A percentile compares a stretch with the other conserved stretches of the same genome.
Conservation (phyloP, 2,329 filamentous ascomycete genomes). For the Pseudocercospora fuligena region DNA sequence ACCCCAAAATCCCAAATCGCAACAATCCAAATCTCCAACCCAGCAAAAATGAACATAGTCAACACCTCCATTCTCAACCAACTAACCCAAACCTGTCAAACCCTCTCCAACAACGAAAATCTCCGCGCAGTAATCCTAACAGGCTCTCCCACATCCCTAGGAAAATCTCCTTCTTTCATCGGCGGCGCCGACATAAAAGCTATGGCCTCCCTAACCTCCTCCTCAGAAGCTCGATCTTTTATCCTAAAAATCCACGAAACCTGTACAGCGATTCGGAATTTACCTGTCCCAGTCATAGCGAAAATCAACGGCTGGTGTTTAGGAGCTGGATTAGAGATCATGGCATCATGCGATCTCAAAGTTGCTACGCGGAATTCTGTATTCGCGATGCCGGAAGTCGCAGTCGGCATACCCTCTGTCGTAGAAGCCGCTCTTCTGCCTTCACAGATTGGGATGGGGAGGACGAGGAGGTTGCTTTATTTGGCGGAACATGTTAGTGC, state of each 20-base stretch:
- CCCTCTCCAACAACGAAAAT: slow-evolving; percentile 18
- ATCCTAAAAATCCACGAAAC: slow-evolving; percentile 42
- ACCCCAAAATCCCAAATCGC: slow-evolving; percentile 19
- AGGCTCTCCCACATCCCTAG: slow-evolving; percentile 24
- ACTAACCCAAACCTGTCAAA: slow-evolving; percentile 25
- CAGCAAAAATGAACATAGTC: slow-evolving; percentile 37
- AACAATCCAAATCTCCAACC: slow-evolving; percentile 35
- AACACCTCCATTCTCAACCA: slow-evolving; percentile 28
- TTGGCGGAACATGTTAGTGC: slow-evolving; percentile 45
- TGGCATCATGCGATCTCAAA: slow-evolving; percentile 45
- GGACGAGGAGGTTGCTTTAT: slow-evolving; percentile 43
- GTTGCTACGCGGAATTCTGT: slow-evolving; percentile 40
- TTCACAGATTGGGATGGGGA: slow-evolving; percentile 45
- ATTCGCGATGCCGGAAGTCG: slow-evolving; percentile 49
- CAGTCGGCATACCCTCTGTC: slow-evolving; percentile 46
- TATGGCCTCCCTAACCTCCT: slow-evolving; percentile 33
- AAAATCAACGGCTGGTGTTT: slow-evolving; percentile 45
- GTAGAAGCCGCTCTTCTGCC: slow-evolving; percentile 47
- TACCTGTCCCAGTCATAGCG: slow-evolving; percentile 47
- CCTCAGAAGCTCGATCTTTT: slow-evolving; percentile 41
- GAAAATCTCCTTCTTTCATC: slow-evolving; percentile 37
- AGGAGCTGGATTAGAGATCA: slow-evolving; percentile 45
- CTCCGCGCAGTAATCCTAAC: slow-evolving; percentile 37
- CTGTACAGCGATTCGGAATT: slow-evolving; percentile 42
- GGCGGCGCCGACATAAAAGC: slow-evolving; percentile 39